Base-by-base conservation (phyloP, 768 basidiomycete genomes). In the Dentipellis sp. region DNA sequence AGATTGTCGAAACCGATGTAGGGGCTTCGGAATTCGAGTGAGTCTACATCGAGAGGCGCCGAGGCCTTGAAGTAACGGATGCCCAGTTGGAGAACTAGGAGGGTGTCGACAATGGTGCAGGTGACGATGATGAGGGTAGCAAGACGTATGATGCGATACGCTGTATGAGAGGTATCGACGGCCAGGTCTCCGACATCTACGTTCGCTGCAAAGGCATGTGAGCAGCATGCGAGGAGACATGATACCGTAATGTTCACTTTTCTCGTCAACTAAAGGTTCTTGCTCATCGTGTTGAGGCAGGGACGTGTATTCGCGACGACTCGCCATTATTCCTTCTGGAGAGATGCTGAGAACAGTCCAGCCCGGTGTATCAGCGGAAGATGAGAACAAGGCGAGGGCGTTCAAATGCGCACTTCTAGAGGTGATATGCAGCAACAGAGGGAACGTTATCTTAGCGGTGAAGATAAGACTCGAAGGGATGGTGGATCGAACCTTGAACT, bases 1-100 rank as follows among this genome's bases (percentile, higher is more conserved):
- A 60, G 47, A 3, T 47, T 11, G 46, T 60, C 54, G 36, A 55
- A 56, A 21, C 52, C 48, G 57, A 50, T 59, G 34, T 53, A 60
- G 37, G 57, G 58, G 11, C 58, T 55, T 0, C 47, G 50, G 2
- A 48, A 17, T 4, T 50, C 51, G 6, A 53, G 42, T 1, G 42
- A 6, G 16, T 17, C 42, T 8, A 45, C n/a, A 3, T 16, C 42
- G 42, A 19, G 42, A 8, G 14, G n/a, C n/a, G 16, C 8, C n/a
- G 42, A 8, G 16, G 42, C n/a, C n/a, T 16, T 45, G 42, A 16
- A 16, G 42, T 45, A 17, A 19, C 42, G 42, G n/a, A 19, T 45
- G 16, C n/a, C 42, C n/a, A 45, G 42, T 3, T 45, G 42, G 8
- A 16, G 12, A 19, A 45, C n/a, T 8, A 45, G 42, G 12, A 45